A percentile compares a stretch with the other conserved stretches of the same genome.
Conservation (phyloP, 768 basidiomycete genomes). For the Boletus subcaerulescens region DNA sequence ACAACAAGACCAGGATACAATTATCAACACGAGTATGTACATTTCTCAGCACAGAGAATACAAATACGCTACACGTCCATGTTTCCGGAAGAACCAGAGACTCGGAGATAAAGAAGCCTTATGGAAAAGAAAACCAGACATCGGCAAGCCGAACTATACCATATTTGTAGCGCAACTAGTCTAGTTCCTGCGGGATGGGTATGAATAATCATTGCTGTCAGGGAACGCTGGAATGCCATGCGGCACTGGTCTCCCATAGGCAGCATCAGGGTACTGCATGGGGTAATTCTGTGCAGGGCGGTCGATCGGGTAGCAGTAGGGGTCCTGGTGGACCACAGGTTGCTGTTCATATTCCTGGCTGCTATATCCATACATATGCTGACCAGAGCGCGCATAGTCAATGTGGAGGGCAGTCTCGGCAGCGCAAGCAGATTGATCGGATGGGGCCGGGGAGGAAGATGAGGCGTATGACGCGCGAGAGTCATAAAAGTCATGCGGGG, state of each 20-base stretch:
- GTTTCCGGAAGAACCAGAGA: conserved; percentile 12
- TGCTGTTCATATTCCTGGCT: conserved; percentile 4
- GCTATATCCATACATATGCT: conserved; percentile 4
- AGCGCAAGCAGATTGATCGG: conserved; percentile 24
- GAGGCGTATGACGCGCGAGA: conserved; percentile 20
- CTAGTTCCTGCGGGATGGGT: conserved; percentile 10
- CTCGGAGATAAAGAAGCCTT: conserved; percentile 1
- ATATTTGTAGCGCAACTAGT: not conserved
- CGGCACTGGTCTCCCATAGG: conserved; percentile 5
- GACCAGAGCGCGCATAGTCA: conserved; percentile 3
- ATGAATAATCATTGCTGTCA: conserved; percentile 13
- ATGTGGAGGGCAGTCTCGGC: conserved; percentile 7
- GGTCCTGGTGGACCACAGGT: conserved; percentile 7
- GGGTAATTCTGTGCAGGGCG: conserved; percentile 12
- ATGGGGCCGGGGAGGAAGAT: conserved; percentile 21
- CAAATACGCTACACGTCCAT: conserved; percentile 11
- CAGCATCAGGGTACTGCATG: conserved; percentile 3
- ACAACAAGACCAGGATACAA: conserved; percentile 10
- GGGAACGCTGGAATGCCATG: conserved; percentile 15
- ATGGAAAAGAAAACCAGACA: not conserved
- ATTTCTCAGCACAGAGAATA: not conserved
- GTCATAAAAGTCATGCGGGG: conserved; percentile 15
- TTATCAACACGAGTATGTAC: conserved; percentile 4
- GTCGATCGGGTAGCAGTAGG: conserved; percentile 15
- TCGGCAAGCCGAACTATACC: conserved; percentile 2